Conservation (phyloP, 2,329 filamentous ascomycete species). For the Pseudogymnoascus sp. region DNA sequence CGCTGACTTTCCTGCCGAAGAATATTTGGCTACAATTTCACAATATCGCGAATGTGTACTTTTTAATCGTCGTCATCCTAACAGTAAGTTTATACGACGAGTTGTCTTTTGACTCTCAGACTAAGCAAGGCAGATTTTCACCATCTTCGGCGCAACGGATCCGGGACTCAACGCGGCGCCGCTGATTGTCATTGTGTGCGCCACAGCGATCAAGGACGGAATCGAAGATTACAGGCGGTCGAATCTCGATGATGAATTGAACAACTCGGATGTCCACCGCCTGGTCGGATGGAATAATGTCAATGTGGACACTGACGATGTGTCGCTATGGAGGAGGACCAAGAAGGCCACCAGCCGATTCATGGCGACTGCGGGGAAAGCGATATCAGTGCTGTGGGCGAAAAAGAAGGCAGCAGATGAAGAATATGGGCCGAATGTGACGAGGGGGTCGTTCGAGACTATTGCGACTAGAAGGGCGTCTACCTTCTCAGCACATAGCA, state of each 20-base stretch:
- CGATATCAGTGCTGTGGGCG: constrained; percentile 35
- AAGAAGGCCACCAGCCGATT: constrained; percentile 68
- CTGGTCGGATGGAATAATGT: constrained; percentile 86
- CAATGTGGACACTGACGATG: constrained; percentile 79
- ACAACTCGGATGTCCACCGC: constrained; percentile 91
- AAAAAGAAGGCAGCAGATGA: constrained; percentile 32
- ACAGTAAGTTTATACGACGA: constrained; percentile 54
- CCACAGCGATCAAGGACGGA: constrained; percentile 92
- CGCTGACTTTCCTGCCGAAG: constrained; percentile 89
- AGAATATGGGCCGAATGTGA: constrained; percentile 19
- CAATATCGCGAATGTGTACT: constrained; percentile 97
- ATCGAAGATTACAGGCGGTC: constrained; percentile 94
- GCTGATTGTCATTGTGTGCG: constrained; percentile 79
- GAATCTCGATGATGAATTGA: constrained; percentile 82
- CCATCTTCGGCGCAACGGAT: constrained; percentile 88
- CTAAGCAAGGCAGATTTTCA: constrained; percentile 63
- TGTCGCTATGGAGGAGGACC: constrained; percentile 76
- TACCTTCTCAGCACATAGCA: neutral
- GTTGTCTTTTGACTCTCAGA: constrained; percentile 20
- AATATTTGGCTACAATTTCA: constrained; percentile 98
- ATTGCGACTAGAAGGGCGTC: constrained; percentile 43
- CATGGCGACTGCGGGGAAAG: constrained; percentile 9
- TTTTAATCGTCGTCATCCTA: constrained; percentile 91
- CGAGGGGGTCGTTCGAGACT: constrained; percentile 50
- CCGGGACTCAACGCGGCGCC: constrained; percentile 85